Conservation (phyloP, 768 basidiomycete species). For the Podaxis sp. region DNA sequence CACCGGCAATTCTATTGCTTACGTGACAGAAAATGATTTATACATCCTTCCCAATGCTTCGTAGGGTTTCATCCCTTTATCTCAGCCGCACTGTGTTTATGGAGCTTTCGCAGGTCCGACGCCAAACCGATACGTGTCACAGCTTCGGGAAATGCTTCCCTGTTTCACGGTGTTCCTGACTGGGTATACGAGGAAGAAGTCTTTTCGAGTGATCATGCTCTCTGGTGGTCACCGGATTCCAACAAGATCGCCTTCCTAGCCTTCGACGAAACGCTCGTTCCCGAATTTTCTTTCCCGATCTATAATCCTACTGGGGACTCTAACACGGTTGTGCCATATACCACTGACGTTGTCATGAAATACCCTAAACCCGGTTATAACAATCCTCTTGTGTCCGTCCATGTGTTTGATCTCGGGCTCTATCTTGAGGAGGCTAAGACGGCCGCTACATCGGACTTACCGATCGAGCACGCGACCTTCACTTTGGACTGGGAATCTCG, state of each 20-base stretch:
- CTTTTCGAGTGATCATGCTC: constrained; percentile 63
- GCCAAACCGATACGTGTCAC: constrained; percentile 73
- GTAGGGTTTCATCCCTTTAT: constrained; percentile 36
- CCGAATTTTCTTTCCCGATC: constrained; percentile 83
- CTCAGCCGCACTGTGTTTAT: neutral
- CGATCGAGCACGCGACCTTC: constrained; percentile 42
- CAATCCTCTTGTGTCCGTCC: constrained; percentile 83
- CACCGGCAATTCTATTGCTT: constrained; percentile 80
- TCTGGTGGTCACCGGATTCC: constrained; percentile 92
- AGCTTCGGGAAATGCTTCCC: constrained; percentile 70
- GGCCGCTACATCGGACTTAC: constrained; percentile 20
- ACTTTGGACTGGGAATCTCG: constrained; percentile 68
- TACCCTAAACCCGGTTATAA: constrained; percentile 91
- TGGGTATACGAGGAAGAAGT: constrained; percentile 99
- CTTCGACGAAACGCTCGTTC: constrained; percentile 86
- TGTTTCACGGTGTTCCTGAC: constrained; percentile 94
- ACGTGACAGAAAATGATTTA: constrained; percentile 84
- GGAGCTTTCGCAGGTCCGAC: constrained; percentile 25
- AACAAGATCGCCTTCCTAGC: constrained; percentile 77
- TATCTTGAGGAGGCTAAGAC: constrained; percentile 38
- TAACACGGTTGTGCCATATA: constrained; percentile 76
- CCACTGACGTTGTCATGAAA: constrained; percentile 63
- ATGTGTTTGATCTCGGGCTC: constrained; percentile 74
- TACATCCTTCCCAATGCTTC: constrained; percentile 71
- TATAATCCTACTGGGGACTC: constrained; percentile 84